phyloP scores from a whole-genome alignment of 495 filamentous ascomycete species.

The Penicillium ucsense region DNA sequence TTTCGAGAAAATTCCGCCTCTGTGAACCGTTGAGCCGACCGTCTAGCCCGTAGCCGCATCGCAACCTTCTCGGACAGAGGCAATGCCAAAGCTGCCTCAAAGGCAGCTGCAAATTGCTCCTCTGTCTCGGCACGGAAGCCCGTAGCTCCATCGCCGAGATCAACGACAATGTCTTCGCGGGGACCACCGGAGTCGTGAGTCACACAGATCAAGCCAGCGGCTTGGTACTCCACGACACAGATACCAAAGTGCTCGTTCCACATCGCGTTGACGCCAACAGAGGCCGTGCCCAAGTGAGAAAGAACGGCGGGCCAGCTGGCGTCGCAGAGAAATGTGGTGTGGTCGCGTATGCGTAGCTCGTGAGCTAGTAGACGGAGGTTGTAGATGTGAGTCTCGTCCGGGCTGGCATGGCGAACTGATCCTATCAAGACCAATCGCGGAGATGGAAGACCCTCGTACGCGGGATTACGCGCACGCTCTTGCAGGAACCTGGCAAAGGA shows the following conservation, averaged over 20 bases:
- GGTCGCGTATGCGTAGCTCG: slow-evolving; percentile 73
- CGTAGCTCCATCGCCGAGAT: slow-evolving; percentile 64
- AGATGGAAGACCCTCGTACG: slow-evolving; percentile 9
- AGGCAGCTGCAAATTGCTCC: slow-evolving; percentile 67
- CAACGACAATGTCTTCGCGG: slow-evolving; percentile 81
- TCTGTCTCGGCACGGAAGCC: slow-evolving; percentile 77
- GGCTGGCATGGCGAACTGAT: slow-evolving; percentile 67
- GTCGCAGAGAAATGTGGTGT: slow-evolving; percentile 79
- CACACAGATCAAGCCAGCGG: slow-evolving; percentile 81
- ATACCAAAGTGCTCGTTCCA: slow-evolving; percentile 99
- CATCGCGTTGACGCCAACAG: slow-evolving; percentile 91
- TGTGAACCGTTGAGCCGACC: slow-evolving; percentile 71
- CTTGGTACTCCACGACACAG: slow-evolving; percentile 96
- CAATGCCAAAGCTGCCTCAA: slow-evolving; percentile 64
- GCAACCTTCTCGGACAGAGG: slow-evolving; percentile 53
- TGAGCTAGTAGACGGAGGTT: slow-evolving; percentile 80
- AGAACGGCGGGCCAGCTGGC: slow-evolving; percentile 80
- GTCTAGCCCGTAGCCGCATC: slow-evolving; percentile 64
- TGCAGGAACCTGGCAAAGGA: slow-evolving; percentile 68
- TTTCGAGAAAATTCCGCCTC: slow-evolving; percentile 72
- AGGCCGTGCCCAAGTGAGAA: slow-evolving; percentile 59
- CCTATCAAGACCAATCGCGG: slow-evolving; percentile 72
- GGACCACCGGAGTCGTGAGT: slow-evolving; percentile 90
- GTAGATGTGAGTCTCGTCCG: slow-evolving; percentile 83
- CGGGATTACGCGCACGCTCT: slow-evolving; percentile 39